These are phyloP conservation scores for Aspergillus viridinutans DNA, from an alignment of 2,329 filamentous ascomycete species.

Conservation along the genomic window DNA sequence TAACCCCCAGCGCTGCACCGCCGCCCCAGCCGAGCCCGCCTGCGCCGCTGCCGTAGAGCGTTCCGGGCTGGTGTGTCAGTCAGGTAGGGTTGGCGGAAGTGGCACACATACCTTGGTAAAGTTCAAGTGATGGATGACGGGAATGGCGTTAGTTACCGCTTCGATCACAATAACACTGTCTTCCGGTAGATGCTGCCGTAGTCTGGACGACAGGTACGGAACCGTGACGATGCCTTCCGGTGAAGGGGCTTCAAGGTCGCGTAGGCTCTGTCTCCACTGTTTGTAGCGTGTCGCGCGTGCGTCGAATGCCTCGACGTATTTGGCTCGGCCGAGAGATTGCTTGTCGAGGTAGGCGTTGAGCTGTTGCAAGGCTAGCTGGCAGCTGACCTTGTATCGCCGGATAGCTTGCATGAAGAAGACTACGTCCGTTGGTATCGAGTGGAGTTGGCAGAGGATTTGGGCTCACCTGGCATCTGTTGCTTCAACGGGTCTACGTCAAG, in stretches of 20 bases:
- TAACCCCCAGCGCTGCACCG: conserved; percentile 68
- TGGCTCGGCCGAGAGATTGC: neutral
- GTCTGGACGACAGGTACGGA: conserved; percentile 50
- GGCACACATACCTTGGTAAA: conserved; percentile 31
- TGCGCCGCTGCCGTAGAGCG: conserved; percentile 61
- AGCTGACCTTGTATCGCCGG: conserved; percentile 39
- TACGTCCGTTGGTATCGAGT: neutral
- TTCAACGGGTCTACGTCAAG: conserved; percentile 60
- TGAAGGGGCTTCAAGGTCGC: neutral
- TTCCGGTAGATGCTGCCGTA: conserved; percentile 53
- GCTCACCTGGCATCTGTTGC: conserved; percentile 35
- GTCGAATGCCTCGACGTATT: neutral
- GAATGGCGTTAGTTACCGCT: conserved; percentile 51
- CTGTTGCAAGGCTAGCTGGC: conserved; percentile 48
- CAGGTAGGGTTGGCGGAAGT: neutral
- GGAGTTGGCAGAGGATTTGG: rapidly evolving
- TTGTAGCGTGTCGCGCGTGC: neutral
- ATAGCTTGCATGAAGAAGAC: conserved; percentile 45
- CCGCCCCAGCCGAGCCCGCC: conserved; percentile 76
- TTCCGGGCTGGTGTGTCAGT: conserved; percentile 19
- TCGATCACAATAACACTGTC: conserved; percentile 71
- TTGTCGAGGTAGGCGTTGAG: conserved; percentile 30
- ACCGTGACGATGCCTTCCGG: conserved; percentile 37
- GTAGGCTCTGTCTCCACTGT: neutral
- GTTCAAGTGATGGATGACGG: conserved; percentile 62